phyloP scores from a whole-genome alignment of 164 flowering plant species.

The Buxus sempervirens region DNA sequence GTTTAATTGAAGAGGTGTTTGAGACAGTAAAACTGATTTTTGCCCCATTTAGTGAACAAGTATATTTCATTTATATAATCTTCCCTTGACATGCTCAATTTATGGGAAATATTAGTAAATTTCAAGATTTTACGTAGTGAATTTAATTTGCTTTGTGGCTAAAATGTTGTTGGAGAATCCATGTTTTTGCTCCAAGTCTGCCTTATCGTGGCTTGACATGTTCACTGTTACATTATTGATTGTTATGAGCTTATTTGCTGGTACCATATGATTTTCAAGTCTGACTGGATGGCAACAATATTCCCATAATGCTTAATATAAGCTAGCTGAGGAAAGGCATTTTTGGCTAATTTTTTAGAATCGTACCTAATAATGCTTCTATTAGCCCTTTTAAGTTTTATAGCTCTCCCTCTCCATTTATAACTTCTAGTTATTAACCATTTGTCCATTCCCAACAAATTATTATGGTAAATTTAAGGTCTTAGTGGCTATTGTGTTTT shows the following conservation, averaged over 20 bases:
- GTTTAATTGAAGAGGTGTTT: slow-evolving; percentile 73
- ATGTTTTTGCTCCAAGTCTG: too few species aligned
- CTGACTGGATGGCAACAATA: background rate
- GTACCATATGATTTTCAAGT: slow-evolving; percentile 2
- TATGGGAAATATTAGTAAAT: background rate
- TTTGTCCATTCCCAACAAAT: too few species aligned
- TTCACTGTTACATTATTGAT: too few species aligned
- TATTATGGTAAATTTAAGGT: too few species aligned
- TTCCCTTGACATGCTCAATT: background rate
- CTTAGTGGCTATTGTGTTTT: too few species aligned
- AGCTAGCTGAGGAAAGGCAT: slow-evolving; percentile 3
- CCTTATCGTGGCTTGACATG: background rate
- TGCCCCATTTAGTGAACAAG: slow-evolving; percentile 41
- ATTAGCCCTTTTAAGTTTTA: background rate
- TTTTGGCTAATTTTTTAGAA: background rate
- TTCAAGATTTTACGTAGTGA: background rate
- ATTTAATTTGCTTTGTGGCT: background rate
- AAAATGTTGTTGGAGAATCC: background rate
- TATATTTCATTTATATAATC: slow-evolving; percentile 16
- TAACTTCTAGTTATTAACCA: too few species aligned
- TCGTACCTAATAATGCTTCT: background rate
- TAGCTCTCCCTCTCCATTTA: too few species aligned
- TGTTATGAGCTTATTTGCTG: background rate
- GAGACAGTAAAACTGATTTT: slow-evolving; percentile 63
- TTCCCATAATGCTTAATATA: background rate